Conservation (phyloP, 1,284 basidiomycete species). For the Pseudozyma hubeiensis region DNA sequence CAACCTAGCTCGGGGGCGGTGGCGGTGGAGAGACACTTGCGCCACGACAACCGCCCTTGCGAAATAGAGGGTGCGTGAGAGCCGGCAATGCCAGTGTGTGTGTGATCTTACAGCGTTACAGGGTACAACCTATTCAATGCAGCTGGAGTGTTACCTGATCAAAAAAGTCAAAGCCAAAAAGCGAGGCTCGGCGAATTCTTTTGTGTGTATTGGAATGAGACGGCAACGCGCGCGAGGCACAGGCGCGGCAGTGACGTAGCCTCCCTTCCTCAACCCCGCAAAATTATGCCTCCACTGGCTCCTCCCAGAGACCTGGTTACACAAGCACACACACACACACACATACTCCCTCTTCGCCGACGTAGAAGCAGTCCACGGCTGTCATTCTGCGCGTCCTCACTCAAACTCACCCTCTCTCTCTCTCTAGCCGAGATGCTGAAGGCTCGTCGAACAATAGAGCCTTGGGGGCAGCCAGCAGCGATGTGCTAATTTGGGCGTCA, state of each 20-base stretch:
- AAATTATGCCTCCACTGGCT: not conserved
- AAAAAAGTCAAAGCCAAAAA: not conserved
- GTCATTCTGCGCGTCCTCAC: not conserved
- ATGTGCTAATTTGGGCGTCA: conserved; percentile 16
- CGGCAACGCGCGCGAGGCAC: not conserved
- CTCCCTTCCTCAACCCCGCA: conserved; percentile 6
- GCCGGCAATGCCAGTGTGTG: too few relatives aligned
- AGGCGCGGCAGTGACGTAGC: conserved; percentile 21
- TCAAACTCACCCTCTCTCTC: too few relatives aligned
- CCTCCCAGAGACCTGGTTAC: not conserved
- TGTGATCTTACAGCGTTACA: too few relatives aligned
- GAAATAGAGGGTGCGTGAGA: too few relatives aligned
- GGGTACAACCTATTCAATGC: not conserved
- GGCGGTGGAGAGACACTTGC: too few relatives aligned
- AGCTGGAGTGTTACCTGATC: conserved; percentile 2
- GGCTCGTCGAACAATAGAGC: too few relatives aligned
- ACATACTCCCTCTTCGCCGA: not conserved
- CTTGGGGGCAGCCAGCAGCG: too few relatives aligned
- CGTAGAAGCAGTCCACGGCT: not conserved
- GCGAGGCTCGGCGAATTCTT: conserved; percentile 16
- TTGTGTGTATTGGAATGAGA: not conserved
- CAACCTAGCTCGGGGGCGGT: too few relatives aligned
- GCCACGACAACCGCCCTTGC: too few relatives aligned
- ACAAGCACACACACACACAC: conserved; percentile 3
- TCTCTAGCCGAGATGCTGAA: too few relatives aligned